Conservation (phyloP, 345 rosid genomes). For the Linum lewisii region DNA sequence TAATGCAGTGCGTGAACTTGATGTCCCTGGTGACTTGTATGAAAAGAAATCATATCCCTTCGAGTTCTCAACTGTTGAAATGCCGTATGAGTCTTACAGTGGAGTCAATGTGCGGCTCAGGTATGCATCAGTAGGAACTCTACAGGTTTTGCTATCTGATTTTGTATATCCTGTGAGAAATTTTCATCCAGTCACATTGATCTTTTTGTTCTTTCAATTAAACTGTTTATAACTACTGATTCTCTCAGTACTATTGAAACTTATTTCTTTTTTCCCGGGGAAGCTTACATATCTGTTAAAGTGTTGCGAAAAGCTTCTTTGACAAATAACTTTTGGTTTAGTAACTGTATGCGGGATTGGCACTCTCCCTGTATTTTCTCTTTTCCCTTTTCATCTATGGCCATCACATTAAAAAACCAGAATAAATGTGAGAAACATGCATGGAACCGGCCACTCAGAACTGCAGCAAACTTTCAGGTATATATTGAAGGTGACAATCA, state of each 20-base stretch:
- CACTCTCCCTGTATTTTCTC: not conserved
- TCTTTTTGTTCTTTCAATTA: not conserved
- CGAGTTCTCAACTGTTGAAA: slow-evolving; percentile 50
- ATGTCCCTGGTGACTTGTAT: slow-evolving; percentile 39
- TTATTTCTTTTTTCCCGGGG: too few species aligned
- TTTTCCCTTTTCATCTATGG: not conserved
- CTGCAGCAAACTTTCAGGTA: slow-evolving; percentile 23
- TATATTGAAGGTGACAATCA: slow-evolving; percentile 39
- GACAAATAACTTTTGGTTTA: not conserved
- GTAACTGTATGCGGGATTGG: too few species aligned
- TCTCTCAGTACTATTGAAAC: not conserved
- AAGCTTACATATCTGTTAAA: too few species aligned
- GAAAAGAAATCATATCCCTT: slow-evolving; percentile 44
- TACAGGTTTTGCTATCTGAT: not conserved
- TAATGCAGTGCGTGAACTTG: slow-evolving; percentile 39
- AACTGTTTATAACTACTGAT: not conserved
- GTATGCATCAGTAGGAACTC: slow-evolving; percentile 16
- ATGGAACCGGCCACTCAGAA: not conserved
- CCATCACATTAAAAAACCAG: not conserved
- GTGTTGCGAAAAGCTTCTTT: too few species aligned
- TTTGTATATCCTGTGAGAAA: not conserved
- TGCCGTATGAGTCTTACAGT: slow-evolving; percentile 48
- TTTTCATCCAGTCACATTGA: not conserved
- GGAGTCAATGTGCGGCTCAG: slow-evolving; percentile 52
- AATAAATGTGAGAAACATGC: not conserved